Evolutionary conservation across 371 early-diverging fungal species (phyloP), one percentile per base, ranked within the genome.

Genomic region (Chytridium lagenaria): DNA sequence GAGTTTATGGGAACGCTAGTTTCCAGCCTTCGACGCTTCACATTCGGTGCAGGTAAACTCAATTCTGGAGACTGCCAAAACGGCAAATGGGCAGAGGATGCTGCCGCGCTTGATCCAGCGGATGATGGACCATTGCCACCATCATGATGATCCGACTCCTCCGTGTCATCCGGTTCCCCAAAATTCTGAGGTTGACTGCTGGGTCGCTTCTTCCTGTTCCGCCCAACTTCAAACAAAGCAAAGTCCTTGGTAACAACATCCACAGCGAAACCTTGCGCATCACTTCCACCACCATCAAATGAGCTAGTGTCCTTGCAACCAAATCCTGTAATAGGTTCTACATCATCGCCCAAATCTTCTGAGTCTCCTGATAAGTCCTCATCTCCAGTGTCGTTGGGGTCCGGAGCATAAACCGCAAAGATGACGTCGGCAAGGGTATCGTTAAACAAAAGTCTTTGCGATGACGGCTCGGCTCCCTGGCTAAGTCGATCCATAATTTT

Each of bases 381-480:
- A 37, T 51, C 19, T 51, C 52, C 31, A 5, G 5, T 49, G 7
- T 36, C 50, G 1, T 15, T 26, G 2, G 36, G 34, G 34, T 7
- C 7, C 7, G 30, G 61, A 2, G 36, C 23, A 26, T 61, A 61
- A 28, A 61, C 61, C 3, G 61, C 3, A 36, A 68, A 68, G 10
- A 50, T 49, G 36, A 68, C 68, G 39, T 68, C 68, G 31, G 44
- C 23, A 7, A 68, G n/a, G 33, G 49, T 49, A n/a, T 68, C 52
- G 28, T 49, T 52, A 36, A 68, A 68, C 52, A 68, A 33, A 15
- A 68, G 38, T 22, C 68, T 2, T 37, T 55, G 33, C 7, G 34
- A 10, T 3, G 52, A 52, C 10, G 34, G 51, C 7, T 61, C 61
- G 5, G 52, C 5, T 7, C 10, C n/a, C n/a, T 16, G 23, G 5